Evolutionary conservation across 1,139 yeast genomes (phyloP), one percentile per base, ranked within the genome.

Genomic region (Zygosaccharomyces pseudobailii): DNA sequence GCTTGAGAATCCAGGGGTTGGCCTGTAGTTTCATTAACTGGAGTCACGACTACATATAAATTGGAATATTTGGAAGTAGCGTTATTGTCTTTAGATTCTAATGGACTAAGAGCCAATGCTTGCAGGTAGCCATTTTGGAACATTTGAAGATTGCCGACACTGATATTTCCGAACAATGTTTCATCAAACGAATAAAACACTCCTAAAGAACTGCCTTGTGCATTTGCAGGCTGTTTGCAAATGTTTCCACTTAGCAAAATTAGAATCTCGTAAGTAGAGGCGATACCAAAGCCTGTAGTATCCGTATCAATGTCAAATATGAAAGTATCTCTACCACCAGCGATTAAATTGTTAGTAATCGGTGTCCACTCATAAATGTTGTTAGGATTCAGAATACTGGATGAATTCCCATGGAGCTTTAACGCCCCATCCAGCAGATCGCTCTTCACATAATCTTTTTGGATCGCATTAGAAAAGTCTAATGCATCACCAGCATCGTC

Each of bases 191-290:
- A 71, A 58, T 75, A 78, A 54, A 74, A 76, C 0, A 82, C 73
- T 4, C 73, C 68, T 32, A 82, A 59, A 38, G 74, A 71, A 19
- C 76, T 65, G 19, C 70, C 72, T 43, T 61, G 58, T 33, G 69
- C 60, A 6, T 55, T 51, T 17, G 50, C 49, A 0, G 87, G 86
- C 48, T 76, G 69, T 6, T 66, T 57, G 55, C 86, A 80, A 8
- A 82, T 68, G 53, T 80, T 80, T 1, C 85, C 87, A 20, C 84
- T 77, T 5, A 82, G 54, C 53, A 80, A 81, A 44, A 81, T 71
- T 55, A 82, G 68, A 43, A 75, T 69, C 58, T 82, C 79, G 58
- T 76, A 79, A 50, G 60, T 54, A 20, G 61, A 57, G 6, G 61
- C 51, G 40, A 59, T 51, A 4, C 53, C 50, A 22, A 36, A 40